Conservation (phyloP, 1,284 basidiomycete genomes). For the Puccinia triticina region DNA sequence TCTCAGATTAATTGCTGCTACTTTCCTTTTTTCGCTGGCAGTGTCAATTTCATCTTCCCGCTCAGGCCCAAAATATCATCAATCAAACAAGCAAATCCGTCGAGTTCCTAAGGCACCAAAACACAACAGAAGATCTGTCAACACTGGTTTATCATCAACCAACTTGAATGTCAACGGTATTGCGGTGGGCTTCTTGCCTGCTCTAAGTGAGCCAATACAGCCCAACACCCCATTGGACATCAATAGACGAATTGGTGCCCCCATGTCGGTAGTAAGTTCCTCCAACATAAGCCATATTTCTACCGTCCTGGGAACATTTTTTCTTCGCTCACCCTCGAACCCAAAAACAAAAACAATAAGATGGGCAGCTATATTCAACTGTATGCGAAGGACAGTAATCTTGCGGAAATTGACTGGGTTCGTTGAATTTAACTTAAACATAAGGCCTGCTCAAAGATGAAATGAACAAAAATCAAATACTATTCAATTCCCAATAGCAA, state of each 20-base stretch:
- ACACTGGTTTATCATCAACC: slow-evolving; percentile 17
- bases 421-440: not conserved
- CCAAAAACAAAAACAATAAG: not conserved
- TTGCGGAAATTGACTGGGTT: slow-evolving; percentile 39
- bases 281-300: not conserved
- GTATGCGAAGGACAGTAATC: slow-evolving; percentile 17
- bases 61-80: not conserved
- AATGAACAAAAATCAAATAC: not conserved
- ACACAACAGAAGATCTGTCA: not conserved
- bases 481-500: not conserved
- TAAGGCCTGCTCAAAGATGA: not conserved
- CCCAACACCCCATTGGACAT: slow-evolving; percentile 47
- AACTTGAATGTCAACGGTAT: slow-evolving; percentile 44
- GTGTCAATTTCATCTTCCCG: not conserved
- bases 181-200: slow-evolving; percentile 45
- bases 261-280: slow-evolving; percentile 43
- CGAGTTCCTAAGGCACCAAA: not conserved
- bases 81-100: slow-evolving; percentile 11
- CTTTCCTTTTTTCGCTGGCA: not conserved
- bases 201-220: slow-evolving; percentile 17
- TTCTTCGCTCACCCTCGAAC: not conserved
- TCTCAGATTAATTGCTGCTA: not conserved
- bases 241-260: slow-evolving; percentile 26
- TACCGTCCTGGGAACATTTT: not conserved
- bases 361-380: slow-evolving; percentile 39